Evolutionary conservation across 1,284 basidiomycete species (phyloP).

Genomic region (Ceratobasidium sp.): DNA sequence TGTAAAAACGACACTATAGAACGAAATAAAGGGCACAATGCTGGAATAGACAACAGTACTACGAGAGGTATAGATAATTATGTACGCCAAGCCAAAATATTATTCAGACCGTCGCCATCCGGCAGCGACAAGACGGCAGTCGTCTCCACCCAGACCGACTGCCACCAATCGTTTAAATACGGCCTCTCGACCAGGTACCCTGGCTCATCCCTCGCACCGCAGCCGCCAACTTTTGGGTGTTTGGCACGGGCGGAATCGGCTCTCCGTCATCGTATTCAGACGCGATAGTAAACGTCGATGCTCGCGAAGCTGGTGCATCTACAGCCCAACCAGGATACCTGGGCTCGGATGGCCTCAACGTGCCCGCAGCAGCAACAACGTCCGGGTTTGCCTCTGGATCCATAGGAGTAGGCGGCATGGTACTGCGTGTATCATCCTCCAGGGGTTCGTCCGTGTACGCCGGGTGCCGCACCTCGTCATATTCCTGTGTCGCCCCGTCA

Average conservation of each 20-base stretch:
- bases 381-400: neutral
- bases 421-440: neutral
- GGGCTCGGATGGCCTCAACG: neutral
- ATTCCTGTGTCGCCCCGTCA: constrained; percentile 7
- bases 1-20: constrained; percentile 2
- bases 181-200: constrained; percentile 15
- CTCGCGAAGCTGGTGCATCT: constrained; percentile 27
- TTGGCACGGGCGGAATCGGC: constrained; percentile 26
- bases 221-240: constrained; percentile 21
- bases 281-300: constrained; percentile 32
- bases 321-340: constrained; percentile 20
- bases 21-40: constrained; percentile 16
- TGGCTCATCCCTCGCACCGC: constrained; percentile 24
- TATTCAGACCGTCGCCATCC: constrained; percentile 27
- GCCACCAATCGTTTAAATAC: too few species aligned
- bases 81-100: neutral
- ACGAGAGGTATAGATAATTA: constrained; percentile 21
- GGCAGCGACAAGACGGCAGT: constrained; percentile 28
- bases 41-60: neutral
- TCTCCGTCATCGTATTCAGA: constrained; percentile 33
- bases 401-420: neutral
- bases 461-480: constrained; percentile 6
- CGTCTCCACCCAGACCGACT: neutral
- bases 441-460: constrained; percentile 9
- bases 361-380: neutral